Evolutionary conservation across 306 rosid genomes (phyloP), one percentile per base, ranked within the genome.

Genomic region (Dryas octopetala): DNA sequence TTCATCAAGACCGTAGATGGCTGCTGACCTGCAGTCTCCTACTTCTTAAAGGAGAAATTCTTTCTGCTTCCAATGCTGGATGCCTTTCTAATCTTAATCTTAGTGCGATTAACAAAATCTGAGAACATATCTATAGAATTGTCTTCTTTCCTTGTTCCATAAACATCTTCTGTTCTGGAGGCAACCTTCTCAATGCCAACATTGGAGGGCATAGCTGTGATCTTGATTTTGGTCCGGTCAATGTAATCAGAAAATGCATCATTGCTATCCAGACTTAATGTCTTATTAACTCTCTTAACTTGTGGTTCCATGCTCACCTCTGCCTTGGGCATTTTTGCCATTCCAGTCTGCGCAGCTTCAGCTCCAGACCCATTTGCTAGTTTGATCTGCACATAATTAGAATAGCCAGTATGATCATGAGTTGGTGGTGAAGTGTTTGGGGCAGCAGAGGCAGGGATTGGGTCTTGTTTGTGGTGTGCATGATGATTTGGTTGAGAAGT

Each of bases 221-320:
- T 75, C 68, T 75, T 75, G 7, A 46, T 14, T 59, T 47, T 63
- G 17, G 76, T 54, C 6, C 50, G 63, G 45, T 59, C 26, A 17
- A 75, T 81, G 74, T 63, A 81, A 2, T 81, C 81, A 17, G 84
- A 76, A 66, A 81, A 75, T 62, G 77, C 73, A 54, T 57, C 61
- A 45, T 11, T 58, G 49, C 52, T n/a, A 66, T 66, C 63, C 19
- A 50, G 53, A 32, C 54, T 61, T n/a, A 77, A 47, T 63, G 23
- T 46, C 38, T 49, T 53, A 41, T 7, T 11, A 46, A 47, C 71
- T 11, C 0, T 14, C 55, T 13, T 50, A 17, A 4, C 57, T 67
- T 47, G 57, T 23, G 41, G 47, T 9, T 60, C 67, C 38, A 28
- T 15, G 28, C 40, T 47, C 76, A 60, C 32, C 15, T 8, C 32